Base-by-base conservation (phyloP, 2,329 filamentous ascomycete species). In the Aspergillus aculeatus region DNA sequence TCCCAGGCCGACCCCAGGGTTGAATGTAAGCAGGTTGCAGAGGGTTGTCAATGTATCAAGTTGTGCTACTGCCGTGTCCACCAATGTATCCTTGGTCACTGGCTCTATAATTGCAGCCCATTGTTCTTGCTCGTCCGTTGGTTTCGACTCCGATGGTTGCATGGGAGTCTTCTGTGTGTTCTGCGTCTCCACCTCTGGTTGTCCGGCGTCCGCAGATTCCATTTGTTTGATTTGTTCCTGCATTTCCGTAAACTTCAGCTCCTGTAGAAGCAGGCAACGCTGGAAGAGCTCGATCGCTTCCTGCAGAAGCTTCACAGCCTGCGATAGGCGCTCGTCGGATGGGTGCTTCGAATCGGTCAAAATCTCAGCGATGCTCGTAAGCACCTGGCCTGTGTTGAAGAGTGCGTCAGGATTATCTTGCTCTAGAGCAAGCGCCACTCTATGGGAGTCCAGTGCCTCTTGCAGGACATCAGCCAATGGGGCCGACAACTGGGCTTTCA, bases 371-470 rank as follows among this genome's bases (percentile, higher is more conserved):
- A 91, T 77, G 62, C 83, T 86, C 0, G 85, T 88, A 41, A 91
- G 77, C 3, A 90, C 85, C 72, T 91, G 89, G 1, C 84, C 86
- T 5, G 86, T 87, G 69, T 91, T 92, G 78, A 91, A 92, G 9
- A 89, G 76, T 5, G 85, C 81, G 73, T 92, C 88, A 1, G 86
- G 79, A 69, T 90, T 89, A 47, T 86, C 81, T 52, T 83, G 80
- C 23, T 87, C 82, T 31, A 91, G 72, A 1, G 72, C 73, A 29
- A 88, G 74, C 4, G 88, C 88, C 69, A 83, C 81, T 57, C 82
- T 82, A 71, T 91, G 89, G 2, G 88, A 89, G 26, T 81, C 78
- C 24, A 91, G 73, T 1, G 89, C 84, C 60, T 84, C 80, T 47
- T 83, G 78, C 23, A 91, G 73, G 24, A 86, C 78, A n/a, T 83